Base-by-base conservation (phyloP, 768 basidiomycete genomes). In the Kwoniella sp. region DNA sequence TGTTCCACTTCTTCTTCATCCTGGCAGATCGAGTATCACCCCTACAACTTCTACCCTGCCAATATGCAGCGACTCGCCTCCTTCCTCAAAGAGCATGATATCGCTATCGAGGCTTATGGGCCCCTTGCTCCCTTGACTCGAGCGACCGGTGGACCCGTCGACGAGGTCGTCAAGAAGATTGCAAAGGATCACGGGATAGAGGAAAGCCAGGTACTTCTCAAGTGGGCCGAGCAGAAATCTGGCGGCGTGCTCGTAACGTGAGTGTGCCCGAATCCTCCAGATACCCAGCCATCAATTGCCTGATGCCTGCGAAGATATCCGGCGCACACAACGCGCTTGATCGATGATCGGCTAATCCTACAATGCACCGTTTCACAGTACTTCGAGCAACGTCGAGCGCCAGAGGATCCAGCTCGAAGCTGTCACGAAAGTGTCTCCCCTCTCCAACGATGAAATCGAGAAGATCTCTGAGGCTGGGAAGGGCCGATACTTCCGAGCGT, bases 321-420 rank as follows among this genome's bases (percentile, higher is more conserved):
- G n/a, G n/a, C n/a, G n/a, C n/a, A n/a, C n/a, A n/a, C n/a, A n/a
- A n/a, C n/a, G n/a, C n/a, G n/a, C n/a, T n/a, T n/a, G n/a, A n/a
- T n/a, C n/a, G n/a, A n/a, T n/a, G n/a, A n/a, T n/a, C n/a, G n/a
- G 34, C 7, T 37, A 13, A 37, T 37, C 34, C 13, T 5, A 37
- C 20, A 17, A 45, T 45, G 41, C 8, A 11, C 15, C 13, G 7
- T 50, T 26, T 0, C 1, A 17, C 53, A 75, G 74, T 4, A 75
- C 74, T 1, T 73, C 71, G 20, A 58, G 65, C 0, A 63, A 75
- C 30, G 53, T 52, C 4, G 65, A 61, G 8, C 47, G 74, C n/a
- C 74, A 73, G 56, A 65, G 61, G 65, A 64, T 72, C 29, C 71
- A 73, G 63, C 62, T 73, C 9, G 74, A 71, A 30, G 66, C 71